Base-by-base conservation (phyloP, 2,329 filamentous ascomycete species). In the Chrysoporthe austroafricana region DNA sequence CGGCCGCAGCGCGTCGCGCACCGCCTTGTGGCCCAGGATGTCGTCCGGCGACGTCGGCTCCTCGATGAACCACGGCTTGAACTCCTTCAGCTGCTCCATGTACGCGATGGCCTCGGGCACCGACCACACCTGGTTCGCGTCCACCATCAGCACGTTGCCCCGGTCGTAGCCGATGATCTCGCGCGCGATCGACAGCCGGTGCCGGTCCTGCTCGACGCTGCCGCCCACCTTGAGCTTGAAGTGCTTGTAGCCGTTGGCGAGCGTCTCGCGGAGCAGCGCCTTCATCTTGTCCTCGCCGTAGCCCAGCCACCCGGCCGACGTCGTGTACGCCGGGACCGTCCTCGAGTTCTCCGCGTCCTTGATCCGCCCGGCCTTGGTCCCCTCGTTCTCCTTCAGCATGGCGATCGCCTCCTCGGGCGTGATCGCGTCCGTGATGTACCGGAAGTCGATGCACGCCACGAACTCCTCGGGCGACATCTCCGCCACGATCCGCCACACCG, bases 31-130 rank as follows among this genome's bases (percentile, higher is more conserved):
- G 68, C 94, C 94, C 66, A 96, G 88, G 68, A 97, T 89, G 77
- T 97, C 94, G 76, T 97, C 94, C 14, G 94, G 94, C 32, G 90
- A 93, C 16, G 94, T 97, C 2, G 94, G 94, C 84, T 97, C 94
- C 82, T 97, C 94, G 76, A 97, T 97, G 82, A 97, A 97, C 91
- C 93, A 96, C 39, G 91, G 91, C 83, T 91, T 91, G 83, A 94
- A 97, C 73, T 94, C 89, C 66, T 87, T 87, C 59, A 97, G 88
- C 75, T 93, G 80, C 75, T 90, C 86, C 93, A 97, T 96, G 83
- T 95, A 93, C 70, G 86, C 87, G 73, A 97, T 93, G 8, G 94
- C 93, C 80, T 97, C 93, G 0, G 93, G 92, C 46, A 97, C 93
- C 62, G 90, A 93, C 93, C 93, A 97, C 68, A 96, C 86, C 83